Percentiles rank a stretch among this genome's conserved stretches.
These are phyloP conservation scores for Aspergillus arachidicola DNA, from an alignment of 2,329 filamentous ascomycete species.

Conservation along the genomic window DNA sequence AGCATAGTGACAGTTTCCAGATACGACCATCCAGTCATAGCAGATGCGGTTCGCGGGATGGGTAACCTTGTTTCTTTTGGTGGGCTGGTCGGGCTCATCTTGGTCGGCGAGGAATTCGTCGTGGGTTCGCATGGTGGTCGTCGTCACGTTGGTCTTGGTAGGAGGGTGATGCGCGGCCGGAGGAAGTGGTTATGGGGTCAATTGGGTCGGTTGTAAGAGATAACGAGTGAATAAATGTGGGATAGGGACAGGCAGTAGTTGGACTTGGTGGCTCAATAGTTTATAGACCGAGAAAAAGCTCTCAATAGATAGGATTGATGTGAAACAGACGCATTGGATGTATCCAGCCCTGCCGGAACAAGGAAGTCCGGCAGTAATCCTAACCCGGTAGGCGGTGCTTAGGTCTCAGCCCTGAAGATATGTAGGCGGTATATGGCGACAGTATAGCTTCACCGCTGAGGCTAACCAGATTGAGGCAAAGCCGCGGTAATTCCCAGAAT, in stretches of 20 bases:
- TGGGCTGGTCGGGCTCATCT: conserved; percentile 7
- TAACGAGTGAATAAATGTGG: neutral
- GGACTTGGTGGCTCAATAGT: neutral
- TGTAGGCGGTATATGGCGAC: neutral
- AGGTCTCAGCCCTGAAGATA: neutral
- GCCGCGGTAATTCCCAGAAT: neutral
- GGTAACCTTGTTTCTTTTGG: conserved; percentile 13
- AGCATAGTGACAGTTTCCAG: conserved; percentile 36
- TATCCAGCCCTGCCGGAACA: neutral
- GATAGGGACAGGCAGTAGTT: too few relatives aligned
- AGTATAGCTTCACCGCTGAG: neutral
- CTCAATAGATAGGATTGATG: neutral
- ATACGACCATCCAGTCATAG: conserved; percentile 35
- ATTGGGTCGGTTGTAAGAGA: neutral
- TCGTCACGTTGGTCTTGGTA: neutral
- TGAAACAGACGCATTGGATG: neutral
- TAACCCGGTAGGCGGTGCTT: neutral
- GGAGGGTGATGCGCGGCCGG: neutral
- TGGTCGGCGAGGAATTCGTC: conserved; percentile 11
- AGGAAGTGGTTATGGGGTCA: neutral
- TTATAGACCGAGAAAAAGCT: neutral
- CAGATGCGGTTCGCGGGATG: conserved; percentile 41
- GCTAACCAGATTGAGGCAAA: neutral
- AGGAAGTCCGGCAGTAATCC: neutral
- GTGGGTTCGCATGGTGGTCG: conserved; percentile 11